A percentile compares a stretch with the other conserved stretches of the same genome.
phyloP scores from a whole-genome alignment of 2,329 filamentous ascomycete species.

The Zymoseptoria crescenta region DNA sequence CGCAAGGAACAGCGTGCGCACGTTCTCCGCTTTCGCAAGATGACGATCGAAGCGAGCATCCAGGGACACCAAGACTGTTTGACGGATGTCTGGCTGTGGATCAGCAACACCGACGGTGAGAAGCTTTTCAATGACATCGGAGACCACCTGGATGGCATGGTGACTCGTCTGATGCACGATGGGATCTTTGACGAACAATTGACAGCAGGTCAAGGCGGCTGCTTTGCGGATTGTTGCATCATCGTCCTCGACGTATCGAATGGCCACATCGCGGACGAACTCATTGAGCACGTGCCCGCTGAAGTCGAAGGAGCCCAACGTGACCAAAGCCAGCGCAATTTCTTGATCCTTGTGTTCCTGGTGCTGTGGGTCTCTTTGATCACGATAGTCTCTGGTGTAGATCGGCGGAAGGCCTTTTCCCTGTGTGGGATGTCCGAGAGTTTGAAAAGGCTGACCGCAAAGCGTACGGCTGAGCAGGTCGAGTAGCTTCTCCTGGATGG shows the following conservation, averaged over 20 bases:
- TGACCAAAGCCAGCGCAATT: slow-evolving; percentile 87
- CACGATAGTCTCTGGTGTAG: slow-evolving; percentile 58
- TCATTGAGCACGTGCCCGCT: slow-evolving; percentile 88
- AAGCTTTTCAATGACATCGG: slow-evolving; percentile 94
- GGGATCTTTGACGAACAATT: slow-evolving; percentile 91
- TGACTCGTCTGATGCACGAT: slow-evolving; percentile 97
- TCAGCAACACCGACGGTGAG: slow-evolving; percentile 93
- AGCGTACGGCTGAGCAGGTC: slow-evolving; percentile 93
- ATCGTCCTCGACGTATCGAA: slow-evolving; percentile 96
- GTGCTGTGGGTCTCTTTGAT: slow-evolving; percentile 75
- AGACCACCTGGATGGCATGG: slow-evolving; percentile 92
- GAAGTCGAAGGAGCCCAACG: slow-evolving; percentile 96
- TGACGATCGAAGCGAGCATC: slow-evolving; percentile 93
- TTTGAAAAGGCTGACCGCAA: slow-evolving; percentile 84
- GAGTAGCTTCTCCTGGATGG: slow-evolving; percentile 85
- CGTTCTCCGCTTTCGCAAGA: slow-evolving; percentile 95
- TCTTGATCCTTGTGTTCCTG: slow-evolving; percentile 74
- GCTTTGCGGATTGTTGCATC: slow-evolving; percentile 89
- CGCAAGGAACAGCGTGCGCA: slow-evolving; percentile 88
- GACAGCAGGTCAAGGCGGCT: slow-evolving; percentile 91
- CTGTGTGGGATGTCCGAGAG: slow-evolving; percentile 83
- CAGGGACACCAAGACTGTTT: slow-evolving; percentile 79
- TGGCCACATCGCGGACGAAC: slow-evolving; percentile 95
- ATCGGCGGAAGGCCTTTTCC: slow-evolving; percentile 73
- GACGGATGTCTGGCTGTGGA: slow-evolving; percentile 74